Evolutionary conservation across 305 asterid genomes (phyloP).

Genomic region (Andrographis paniculata): DNA sequence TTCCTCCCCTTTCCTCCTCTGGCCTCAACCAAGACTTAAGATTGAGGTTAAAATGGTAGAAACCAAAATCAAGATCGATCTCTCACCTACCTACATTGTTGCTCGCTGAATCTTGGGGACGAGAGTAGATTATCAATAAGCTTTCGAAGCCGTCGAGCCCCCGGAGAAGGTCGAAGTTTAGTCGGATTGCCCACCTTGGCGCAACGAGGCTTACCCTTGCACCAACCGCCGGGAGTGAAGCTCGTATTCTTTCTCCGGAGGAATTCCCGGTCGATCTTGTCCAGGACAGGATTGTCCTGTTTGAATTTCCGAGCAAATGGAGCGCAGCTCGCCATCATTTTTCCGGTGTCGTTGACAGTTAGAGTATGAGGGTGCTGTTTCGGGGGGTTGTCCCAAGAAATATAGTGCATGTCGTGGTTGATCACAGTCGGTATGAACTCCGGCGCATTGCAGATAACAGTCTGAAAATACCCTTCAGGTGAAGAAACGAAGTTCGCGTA

Average conservation of each 20-base stretch:
- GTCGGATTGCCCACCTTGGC: slow-evolving; percentile 37
- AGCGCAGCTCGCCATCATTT: slow-evolving; percentile 42
- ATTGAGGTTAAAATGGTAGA: background rate
- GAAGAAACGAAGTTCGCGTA: slow-evolving; percentile 60
- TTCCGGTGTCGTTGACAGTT: slow-evolving; percentile 38
- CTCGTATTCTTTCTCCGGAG: slow-evolving; percentile 34
- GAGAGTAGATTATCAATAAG: slow-evolving; percentile 29
- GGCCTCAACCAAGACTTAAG: too few species aligned
- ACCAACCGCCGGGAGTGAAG: slow-evolving; percentile 67
- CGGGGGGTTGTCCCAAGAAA: slow-evolving; percentile 60
- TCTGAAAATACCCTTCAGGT: slow-evolving; percentile 69
- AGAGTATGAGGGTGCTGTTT: slow-evolving; percentile 52
- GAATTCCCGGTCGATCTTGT: slow-evolving; percentile 36
- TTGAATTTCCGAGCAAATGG: slow-evolving; percentile 63
- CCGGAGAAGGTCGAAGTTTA: slow-evolving; percentile 42
- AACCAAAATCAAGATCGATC: too few species aligned
- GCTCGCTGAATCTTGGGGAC: slow-evolving; percentile 20
- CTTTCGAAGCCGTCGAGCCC: slow-evolving; percentile 38
- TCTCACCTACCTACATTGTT: slow-evolving; percentile 31
- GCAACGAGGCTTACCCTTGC: slow-evolving; percentile 41
- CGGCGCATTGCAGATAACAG: slow-evolving; percentile 25
- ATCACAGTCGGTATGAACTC: slow-evolving; percentile 37
- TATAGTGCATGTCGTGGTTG: slow-evolving; percentile 65
- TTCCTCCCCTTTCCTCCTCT: too few species aligned
- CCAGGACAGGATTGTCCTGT: slow-evolving; percentile 31